Evolutionary conservation across 2,329 filamentous ascomycete genomes (phyloP).

Genomic region (Falciphora oryzae): DNA sequence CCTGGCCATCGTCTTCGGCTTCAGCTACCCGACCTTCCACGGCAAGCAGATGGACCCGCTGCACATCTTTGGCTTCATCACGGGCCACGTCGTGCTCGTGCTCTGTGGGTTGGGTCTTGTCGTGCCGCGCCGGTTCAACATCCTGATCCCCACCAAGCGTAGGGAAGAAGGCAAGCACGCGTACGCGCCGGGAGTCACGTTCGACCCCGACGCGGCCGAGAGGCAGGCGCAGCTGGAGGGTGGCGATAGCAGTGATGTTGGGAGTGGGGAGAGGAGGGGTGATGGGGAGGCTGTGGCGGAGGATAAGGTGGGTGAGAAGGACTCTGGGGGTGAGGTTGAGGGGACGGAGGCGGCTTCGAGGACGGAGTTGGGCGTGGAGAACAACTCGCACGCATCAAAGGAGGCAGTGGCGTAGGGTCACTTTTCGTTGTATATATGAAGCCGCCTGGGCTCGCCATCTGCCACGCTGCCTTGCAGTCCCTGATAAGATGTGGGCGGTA

Average conservation of each 20-base stretch:
- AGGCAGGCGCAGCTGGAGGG: not conserved
- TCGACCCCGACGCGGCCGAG: not conserved
- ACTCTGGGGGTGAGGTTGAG: no score
- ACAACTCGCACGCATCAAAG: not conserved
- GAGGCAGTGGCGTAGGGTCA: no score
- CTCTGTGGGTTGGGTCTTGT: constrained; percentile 42
- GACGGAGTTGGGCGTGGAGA: no score
- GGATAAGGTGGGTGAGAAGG: not conserved
- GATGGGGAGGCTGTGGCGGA: not conserved
- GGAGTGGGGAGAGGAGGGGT: not conserved
- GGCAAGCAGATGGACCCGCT: constrained; percentile 42
- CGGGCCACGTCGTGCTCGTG: constrained; percentile 41
- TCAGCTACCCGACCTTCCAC: constrained; percentile 46
- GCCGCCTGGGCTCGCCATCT: no score
- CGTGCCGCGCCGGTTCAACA: constrained; percentile 47
- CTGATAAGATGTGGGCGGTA: no score
- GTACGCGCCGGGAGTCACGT: constrained; percentile 2
- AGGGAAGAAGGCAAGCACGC: constrained; percentile 29
- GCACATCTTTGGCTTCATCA: constrained; percentile 42
- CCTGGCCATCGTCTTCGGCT: constrained; percentile 45
- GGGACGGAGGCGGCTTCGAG: no score
- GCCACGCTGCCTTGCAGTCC: no score
- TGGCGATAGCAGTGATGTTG: no score
- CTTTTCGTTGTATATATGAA: no score
- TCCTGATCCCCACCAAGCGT: constrained; percentile 42